Evolutionary conservation across 2,329 filamentous ascomycete species (phyloP).

Genomic region (Botrytis medusae): DNA sequence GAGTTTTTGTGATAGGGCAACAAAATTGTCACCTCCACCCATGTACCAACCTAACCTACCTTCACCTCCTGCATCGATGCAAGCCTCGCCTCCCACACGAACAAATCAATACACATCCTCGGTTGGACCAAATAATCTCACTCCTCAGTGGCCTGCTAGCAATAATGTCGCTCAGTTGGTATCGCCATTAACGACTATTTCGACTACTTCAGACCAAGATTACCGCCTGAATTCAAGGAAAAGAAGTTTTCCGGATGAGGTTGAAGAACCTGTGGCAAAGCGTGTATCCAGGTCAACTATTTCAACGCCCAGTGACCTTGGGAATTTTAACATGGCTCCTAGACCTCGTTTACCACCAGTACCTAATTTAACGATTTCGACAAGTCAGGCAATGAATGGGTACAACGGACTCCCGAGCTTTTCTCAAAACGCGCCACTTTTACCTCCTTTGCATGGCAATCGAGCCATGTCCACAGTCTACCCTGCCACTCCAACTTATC

Average conservation of each 20-base stretch:
- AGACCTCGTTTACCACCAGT: conserved; percentile 59
- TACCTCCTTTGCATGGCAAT: conserved; percentile 37
- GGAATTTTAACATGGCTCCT: conserved; percentile 25
- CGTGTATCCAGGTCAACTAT: conserved; percentile 35
- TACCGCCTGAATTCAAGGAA: conserved; percentile 47
- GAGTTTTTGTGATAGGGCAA: conserved; percentile 54
- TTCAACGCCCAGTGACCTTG: conserved; percentile 12
- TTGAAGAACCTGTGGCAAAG: conserved; percentile 58
- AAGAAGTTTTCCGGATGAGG: conserved; percentile 56
- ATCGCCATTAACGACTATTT: conserved; percentile 37
- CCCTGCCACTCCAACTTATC: conserved; percentile 51
- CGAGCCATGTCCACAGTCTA: conserved; percentile 79
- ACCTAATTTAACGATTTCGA: conserved; percentile 61
- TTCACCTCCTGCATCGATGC: conserved; percentile 51
- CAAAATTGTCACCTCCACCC: conserved; percentile 36
- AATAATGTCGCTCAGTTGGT: conserved; percentile 41
- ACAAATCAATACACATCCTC: conserved; percentile 42
- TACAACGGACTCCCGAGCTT: conserved; percentile 29
- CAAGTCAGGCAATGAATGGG: conserved; percentile 34
- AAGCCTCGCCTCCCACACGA: conserved; percentile 49
- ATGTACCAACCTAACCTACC: conserved; percentile 47
- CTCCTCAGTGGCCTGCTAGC: conserved; percentile 39
- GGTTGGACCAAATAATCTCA: conserved; percentile 33
- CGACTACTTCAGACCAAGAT: conserved; percentile 42
- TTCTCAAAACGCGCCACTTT: conserved; percentile 34